phyloP scores from a whole-genome alignment of 2,329 filamentous ascomycete species.

The Alternaria consortialis region DNA sequence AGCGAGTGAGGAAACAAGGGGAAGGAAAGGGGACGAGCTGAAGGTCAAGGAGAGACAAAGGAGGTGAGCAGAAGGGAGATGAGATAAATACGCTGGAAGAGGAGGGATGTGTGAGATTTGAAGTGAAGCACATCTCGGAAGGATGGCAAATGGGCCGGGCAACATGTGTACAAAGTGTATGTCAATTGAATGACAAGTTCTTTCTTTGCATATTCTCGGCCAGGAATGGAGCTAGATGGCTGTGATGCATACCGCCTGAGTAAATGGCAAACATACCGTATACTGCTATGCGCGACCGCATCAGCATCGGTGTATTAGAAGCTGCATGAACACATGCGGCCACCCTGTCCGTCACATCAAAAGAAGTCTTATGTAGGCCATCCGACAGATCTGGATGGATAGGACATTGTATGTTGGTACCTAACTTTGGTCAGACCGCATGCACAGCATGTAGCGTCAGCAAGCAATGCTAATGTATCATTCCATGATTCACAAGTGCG shows the following conservation, averaged over 20 bases:
- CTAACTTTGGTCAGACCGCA: neutral
- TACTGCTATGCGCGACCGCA: neutral
- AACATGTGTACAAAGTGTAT: constrained; percentile 8
- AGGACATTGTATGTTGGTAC: neutral
- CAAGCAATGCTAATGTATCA: neutral
- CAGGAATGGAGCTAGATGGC: neutral
- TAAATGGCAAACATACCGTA: neutral
- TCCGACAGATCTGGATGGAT: neutral
- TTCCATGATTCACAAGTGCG: neutral
- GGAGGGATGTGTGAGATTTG: neutral
- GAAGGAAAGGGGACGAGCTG: neutral
- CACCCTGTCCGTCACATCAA: neutral
- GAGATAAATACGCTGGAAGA: neutral
- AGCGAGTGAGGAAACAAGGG: neutral
- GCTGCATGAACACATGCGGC: neutral
- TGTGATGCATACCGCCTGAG: neutral
- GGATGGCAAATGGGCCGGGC: neutral
- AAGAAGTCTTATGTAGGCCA: neutral
- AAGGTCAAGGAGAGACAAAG: neutral
- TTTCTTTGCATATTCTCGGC: neutral
- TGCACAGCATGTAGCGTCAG: neutral
- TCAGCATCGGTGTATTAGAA: neutral
- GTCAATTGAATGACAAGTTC: constrained; percentile 10
- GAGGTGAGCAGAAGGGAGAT: neutral
- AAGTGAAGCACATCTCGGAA: neutral